Evolutionary conservation across 257 asterid genomes (phyloP), one percentile per base, ranked within the genome.

Genomic region (Prunella vulgaris): DNA sequence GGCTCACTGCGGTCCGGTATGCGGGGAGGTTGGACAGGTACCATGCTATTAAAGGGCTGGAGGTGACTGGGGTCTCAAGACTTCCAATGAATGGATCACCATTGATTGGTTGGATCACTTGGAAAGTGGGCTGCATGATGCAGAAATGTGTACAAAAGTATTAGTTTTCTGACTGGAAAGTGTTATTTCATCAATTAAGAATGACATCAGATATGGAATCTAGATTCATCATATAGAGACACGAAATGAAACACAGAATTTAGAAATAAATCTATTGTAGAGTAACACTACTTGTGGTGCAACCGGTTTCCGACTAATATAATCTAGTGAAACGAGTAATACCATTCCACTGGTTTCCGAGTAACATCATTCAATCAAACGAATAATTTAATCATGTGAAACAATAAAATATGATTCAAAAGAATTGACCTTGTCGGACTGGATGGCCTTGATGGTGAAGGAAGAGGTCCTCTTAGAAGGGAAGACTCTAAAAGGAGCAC

Each of bases 81-180:
- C 97, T 89, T 57, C 99, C 99, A 17, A 94, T 91, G 86, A 94
- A 94, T 0, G 99, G 99, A 51, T 94, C 99, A 2, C 97, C 98
- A 27, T 93, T 93, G 70, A 93, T 75, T 9, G 98, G 98, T 74
- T 90, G 95, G 61, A 93, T 49, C 40, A 91, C 99, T 89, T 94
- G 99, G 86, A 64, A 94, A 4, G 97, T 91, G 0, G 99, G 97
- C 99, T 94, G 93, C 85, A 32, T 0, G 1, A 32, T 81, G 2
- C 9, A 21, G 0, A 21, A 21, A 13, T 7, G 74, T 90, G 10
- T 48, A n/a, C 9, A 8, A 37, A 37, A 37, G 42, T 37, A 7
- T 37, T 37, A 37, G 10, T 37, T n/a, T n/a, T n/a, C n/a, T n/a
- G n/a, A n/a, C n/a, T n/a, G n/a, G n/a, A n/a, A n/a, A n/a, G n/a